Conservation (phyloP, 31 red algal genomes). For the Odonthalia washingtoniensis region DNA sequence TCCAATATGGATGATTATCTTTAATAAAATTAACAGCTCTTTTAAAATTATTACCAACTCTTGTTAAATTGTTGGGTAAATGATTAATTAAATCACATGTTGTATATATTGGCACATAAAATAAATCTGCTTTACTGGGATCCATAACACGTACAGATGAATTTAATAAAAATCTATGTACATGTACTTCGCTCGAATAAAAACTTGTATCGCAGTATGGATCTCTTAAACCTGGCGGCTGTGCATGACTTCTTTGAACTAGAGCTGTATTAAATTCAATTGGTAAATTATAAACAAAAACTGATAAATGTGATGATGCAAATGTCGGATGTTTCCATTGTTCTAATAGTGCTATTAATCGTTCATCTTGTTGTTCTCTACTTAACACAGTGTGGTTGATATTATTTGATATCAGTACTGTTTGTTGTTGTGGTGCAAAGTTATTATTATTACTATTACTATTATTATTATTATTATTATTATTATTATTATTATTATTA, state of each 20-base stretch:
- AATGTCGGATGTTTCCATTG: background rate
- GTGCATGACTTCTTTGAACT: conserved; percentile 64
- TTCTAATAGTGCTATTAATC: no score
- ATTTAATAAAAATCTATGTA: conserved; percentile 52
- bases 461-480: no score
- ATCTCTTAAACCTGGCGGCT: conserved; percentile 68
- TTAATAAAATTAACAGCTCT: conserved; percentile 67
- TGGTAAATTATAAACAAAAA: conserved; percentile 79
- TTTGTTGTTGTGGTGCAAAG: no score
- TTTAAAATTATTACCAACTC: conserved; percentile 59
- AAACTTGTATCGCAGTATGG: conserved; percentile 81
- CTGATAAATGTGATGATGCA: background rate
- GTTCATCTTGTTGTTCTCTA: no score
- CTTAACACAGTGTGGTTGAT: no score
- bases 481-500: no score
- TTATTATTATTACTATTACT: no score
- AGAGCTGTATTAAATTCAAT: conserved; percentile 62
- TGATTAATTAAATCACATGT: conserved; percentile 83
- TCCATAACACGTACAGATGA: conserved; percentile 52
- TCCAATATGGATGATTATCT: conserved; percentile 64
- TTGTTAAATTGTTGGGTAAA: conserved; percentile 73
- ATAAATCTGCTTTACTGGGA: conserved; percentile 62
- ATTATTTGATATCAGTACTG: no score
- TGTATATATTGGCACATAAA: conserved; percentile 83
- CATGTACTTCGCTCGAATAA: conserved; percentile 68